phyloP scores from a whole-genome alignment of 2,329 filamentous ascomycete species.

The Microcera coccophila region DNA sequence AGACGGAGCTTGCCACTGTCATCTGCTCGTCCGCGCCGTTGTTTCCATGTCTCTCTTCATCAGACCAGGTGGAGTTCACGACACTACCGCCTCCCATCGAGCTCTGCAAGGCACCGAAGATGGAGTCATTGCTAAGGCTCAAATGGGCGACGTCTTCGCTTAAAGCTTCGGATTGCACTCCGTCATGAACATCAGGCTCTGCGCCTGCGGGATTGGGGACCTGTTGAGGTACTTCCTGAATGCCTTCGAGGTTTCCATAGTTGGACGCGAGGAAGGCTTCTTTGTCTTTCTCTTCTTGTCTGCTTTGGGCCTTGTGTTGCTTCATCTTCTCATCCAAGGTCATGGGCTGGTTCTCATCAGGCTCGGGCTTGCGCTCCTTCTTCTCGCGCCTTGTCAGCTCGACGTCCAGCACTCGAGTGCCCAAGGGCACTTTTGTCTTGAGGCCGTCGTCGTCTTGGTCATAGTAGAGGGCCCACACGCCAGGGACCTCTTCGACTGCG shows the following conservation, averaged over 20 bases:
- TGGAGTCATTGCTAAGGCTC: slow-evolving; percentile 10
- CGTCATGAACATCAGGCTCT: slow-evolving; percentile 9
- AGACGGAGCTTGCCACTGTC: slow-evolving; percentile 23
- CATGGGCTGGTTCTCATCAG: slow-evolving; percentile 14
- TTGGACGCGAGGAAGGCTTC: slow-evolving; percentile 15
- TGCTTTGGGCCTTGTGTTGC: slow-evolving; percentile 24
- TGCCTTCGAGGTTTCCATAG: not conserved
- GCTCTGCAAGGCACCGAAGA: not conserved
- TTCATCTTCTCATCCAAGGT: slow-evolving; percentile 30
- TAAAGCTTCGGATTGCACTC: slow-evolving; percentile 16
- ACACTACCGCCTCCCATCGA: slow-evolving; percentile 12
- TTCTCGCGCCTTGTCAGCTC: slow-evolving; percentile 52
- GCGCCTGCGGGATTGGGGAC: slow-evolving; percentile 10
- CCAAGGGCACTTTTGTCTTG: slow-evolving; percentile 41
- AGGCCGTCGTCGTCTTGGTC: slow-evolving; percentile 45
- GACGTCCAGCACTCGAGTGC: slow-evolving; percentile 51
- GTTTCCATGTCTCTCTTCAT: slow-evolving; percentile 16
- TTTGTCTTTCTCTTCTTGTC: slow-evolving; percentile 19
- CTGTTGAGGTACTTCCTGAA: not conserved
- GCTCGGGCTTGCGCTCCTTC: slow-evolving; percentile 25
- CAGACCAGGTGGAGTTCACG: slow-evolving; percentile 22
- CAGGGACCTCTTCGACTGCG: slow-evolving; percentile 41
- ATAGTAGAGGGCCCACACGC: slow-evolving; percentile 46
- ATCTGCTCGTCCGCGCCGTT: slow-evolving; percentile 14
- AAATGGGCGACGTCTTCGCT: slow-evolving; percentile 20